Evolutionary conservation across 176 grass and related monocot genomes (phyloP).

Genomic region (Eleusine coracana): DNA sequence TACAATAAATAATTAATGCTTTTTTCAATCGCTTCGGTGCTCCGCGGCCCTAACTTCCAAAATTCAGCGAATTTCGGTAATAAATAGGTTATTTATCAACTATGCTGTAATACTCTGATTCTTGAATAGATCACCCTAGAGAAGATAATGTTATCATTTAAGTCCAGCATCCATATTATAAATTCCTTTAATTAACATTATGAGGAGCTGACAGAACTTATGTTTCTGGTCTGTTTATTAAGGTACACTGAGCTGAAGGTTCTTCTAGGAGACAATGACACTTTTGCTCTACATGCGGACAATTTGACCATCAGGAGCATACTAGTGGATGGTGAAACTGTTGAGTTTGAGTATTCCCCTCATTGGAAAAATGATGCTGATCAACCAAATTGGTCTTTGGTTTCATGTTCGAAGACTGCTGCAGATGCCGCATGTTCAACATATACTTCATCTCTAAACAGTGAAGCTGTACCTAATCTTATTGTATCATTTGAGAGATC

Average conservation of each 20-base stretch:
- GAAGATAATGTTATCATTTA: background rate
- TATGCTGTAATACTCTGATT: background rate
- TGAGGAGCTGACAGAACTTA: constrained; percentile 37
- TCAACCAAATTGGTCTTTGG: constrained; percentile 68
- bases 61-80: background rate
- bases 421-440: constrained; percentile 73
- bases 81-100: background rate
- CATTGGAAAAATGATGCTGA: constrained; percentile 70
- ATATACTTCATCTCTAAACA: constrained; percentile 75
- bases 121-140: background rate
- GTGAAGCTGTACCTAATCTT: constrained; percentile 79
- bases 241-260: constrained; percentile 92
- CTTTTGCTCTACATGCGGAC: constrained; percentile 78
- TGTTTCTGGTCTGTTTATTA: constrained; percentile 50
- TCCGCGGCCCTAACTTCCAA: background rate
- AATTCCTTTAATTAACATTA: constrained; percentile 8
- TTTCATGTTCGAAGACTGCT: constrained; percentile 88
- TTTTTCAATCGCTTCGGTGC: background rate
- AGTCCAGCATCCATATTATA: background rate
- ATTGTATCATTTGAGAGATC: constrained; percentile 65
- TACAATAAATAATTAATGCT: background rate
- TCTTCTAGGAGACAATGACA: constrained; percentile 65
- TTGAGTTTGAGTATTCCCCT: constrained; percentile 79
- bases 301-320: constrained; percentile 80
- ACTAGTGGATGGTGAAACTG: constrained; percentile 78